phyloP scores from a whole-genome alignment of 768 basidiomycete genomes.

The Leccinum obscurum region DNA sequence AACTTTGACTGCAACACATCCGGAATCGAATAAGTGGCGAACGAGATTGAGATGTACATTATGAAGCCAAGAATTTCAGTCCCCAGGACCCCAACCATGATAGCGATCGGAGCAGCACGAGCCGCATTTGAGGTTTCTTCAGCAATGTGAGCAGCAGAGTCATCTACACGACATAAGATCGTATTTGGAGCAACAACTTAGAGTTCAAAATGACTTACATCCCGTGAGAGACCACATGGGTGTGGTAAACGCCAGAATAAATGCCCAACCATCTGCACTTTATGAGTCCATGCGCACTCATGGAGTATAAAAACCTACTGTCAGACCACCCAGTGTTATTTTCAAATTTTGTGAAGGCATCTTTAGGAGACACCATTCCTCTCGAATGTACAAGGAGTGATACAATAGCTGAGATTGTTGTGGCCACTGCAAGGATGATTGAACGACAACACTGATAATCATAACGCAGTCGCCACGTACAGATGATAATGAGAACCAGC shows the following conservation, averaged over 20 bases:
- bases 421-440: slow-evolving; percentile 15
- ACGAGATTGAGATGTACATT: slow-evolving; percentile 43
- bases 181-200: not conserved
- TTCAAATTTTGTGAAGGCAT: slow-evolving; percentile 27
- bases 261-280: slow-evolving; percentile 22
- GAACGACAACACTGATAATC: not conserved
- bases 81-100: slow-evolving; percentile 41
- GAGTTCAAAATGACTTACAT: slow-evolving; percentile 12
- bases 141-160: slow-evolving; percentile 49
- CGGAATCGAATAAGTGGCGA: slow-evolving; percentile 41
- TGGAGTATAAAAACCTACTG: slow-evolving; percentile 5
- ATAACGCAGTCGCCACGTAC: slow-evolving; percentile 8
- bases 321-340: slow-evolving; percentile 27
- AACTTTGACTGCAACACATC: slow-evolving; percentile 34
- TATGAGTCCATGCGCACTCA: not conserved
- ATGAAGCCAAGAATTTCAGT: slow-evolving; percentile 45
- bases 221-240: slow-evolving; percentile 30
- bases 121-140: slow-evolving; percentile 47
- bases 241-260: slow-evolving; percentile 27
- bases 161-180: slow-evolving; percentile 31
- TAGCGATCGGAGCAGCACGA: slow-evolving; percentile 44
- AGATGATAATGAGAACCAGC: slow-evolving; percentile 15
- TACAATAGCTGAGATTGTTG: slow-evolving; percentile 18
- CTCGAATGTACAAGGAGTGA: slow-evolving; percentile 21
- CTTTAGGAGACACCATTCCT: slow-evolving; percentile 16